Evolutionary conservation across 1,284 basidiomycete genomes (phyloP).

Genomic region (Ustilago tritici): DNA sequence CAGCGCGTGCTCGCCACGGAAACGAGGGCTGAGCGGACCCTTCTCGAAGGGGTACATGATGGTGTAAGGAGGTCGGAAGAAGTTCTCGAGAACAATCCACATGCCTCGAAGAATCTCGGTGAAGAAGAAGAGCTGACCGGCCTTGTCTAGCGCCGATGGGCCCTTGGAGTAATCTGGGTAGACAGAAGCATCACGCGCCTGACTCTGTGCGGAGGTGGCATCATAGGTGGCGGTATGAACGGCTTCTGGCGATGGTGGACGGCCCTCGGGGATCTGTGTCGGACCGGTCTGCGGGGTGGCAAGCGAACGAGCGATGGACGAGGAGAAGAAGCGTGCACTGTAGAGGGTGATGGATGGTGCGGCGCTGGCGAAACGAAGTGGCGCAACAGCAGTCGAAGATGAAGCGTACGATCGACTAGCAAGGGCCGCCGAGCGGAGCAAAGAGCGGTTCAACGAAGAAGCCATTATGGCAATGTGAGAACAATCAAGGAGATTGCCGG

Average conservation of each 20-base stretch:
- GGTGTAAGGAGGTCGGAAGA: conserved; percentile 96
- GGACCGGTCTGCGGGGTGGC: conserved; percentile 52
- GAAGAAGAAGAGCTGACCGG: conserved; percentile 96
- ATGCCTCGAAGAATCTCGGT: conserved; percentile 98
- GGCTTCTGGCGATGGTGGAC: conserved; percentile 38
- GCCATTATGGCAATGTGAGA: conserved; percentile 23
- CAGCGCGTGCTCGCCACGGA: conserved; percentile 98
- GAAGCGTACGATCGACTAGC: conserved; percentile 46
- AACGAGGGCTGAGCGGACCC: conserved; percentile 95
- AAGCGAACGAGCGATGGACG: conserved; percentile 43
- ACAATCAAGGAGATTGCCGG: not conserved
- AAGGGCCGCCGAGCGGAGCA: conserved; percentile 47
- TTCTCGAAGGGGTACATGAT: conserved; percentile 87
- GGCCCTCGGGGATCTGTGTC: conserved; percentile 28
- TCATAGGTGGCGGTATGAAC: conserved; percentile 44
- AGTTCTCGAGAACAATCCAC: conserved; percentile 99
- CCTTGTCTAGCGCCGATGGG: conserved; percentile 81
- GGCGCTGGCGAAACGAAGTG: conserved; percentile 37
- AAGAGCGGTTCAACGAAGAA: conserved; percentile 48
- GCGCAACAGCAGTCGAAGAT: conserved; percentile 34
- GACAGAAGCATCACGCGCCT: conserved; percentile 28
- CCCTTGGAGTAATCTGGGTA: conserved; percentile 74
- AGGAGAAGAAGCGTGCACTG: conserved; percentile 45
- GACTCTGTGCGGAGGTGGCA: conserved; percentile 34
- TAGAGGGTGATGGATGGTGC: conserved; percentile 35